Base-by-base conservation (phyloP, 2,329 filamentous ascomycete species). In the Alternaria ventricosa region DNA sequence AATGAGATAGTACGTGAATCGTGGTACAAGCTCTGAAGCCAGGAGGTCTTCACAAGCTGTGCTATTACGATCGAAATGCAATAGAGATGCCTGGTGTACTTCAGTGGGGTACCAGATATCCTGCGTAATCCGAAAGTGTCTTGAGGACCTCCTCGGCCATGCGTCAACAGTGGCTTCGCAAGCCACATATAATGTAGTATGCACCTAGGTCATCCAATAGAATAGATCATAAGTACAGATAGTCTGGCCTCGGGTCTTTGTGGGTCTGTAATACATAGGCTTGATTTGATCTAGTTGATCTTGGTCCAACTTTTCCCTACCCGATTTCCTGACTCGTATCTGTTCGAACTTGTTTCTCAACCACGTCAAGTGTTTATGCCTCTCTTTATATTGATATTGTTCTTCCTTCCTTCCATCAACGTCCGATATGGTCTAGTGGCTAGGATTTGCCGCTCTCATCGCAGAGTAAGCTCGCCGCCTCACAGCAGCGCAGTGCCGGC, bases 361-460 rank as follows among this genome's bases (percentile, higher is more conserved):
- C 9, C n/a, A 10, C 36, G 8, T 3, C 9, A 11, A 1, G 1
- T 11, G 9, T 0, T 0, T 3, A n/a, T 0, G 2, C 2, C 8
- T 5, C 0, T 36, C 15, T 1, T 5, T 18, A 41, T 41, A 11
- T 18, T 18, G 36, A 11, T 36, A n/a, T 0, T 5, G n/a, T 1
- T 4, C 2, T 9, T 4, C 0, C 4, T 13, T 57, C 10, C 60
- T 62, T 64, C 58, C 64, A 64, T 53, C 43, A 61, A 30, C 9
- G 30, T 63, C 68, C 66, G 57, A 68, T 66, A 66, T 64, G 66
- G 65, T 67, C 66, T 72, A 74, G 74, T 72, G 74, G 74, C 74
- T 77, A 77, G 74, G 74, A 77, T 77, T 75, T 75, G 72, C 68
- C 74, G 74, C 74, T 77, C 74, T 77, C 73, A 76, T 66, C 18